Evolutionary conservation across 1,284 basidiomycete species (phyloP).

Genomic region (Ustilago trichophora): DNA sequence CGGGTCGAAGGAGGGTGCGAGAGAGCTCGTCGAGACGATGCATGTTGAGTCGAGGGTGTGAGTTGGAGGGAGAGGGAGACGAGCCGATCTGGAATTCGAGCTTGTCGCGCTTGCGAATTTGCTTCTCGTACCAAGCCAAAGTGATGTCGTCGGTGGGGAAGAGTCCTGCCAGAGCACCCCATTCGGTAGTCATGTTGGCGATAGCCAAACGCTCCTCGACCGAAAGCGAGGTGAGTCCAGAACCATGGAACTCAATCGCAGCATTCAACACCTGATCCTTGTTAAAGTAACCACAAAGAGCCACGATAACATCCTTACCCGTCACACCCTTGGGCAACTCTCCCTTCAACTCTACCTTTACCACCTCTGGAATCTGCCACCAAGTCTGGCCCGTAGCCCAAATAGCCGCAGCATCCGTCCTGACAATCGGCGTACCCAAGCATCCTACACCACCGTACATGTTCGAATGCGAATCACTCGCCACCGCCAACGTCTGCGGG

Average conservation of each 20-base stretch:
- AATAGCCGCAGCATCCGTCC: conserved; percentile 88
- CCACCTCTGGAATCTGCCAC: conserved; percentile 98
- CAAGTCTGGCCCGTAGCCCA: conserved; percentile 99
- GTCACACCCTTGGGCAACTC: conserved; percentile 86
- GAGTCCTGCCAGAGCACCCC: conserved; percentile 94
- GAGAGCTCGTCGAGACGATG: conserved; percentile 73
- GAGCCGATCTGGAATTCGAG: conserved; percentile 75
- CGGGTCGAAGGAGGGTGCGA: conserved; percentile 76
- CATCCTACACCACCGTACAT: conserved; percentile 99
- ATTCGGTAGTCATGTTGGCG: conserved; percentile 91
- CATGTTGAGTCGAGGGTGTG: conserved; percentile 86
- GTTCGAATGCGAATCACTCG: conserved; percentile 96
- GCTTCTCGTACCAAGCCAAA: conserved; percentile 86
- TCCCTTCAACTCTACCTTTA: conserved; percentile 91
- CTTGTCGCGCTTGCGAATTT: conserved; percentile 79
- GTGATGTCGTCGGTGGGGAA: conserved; percentile 90
- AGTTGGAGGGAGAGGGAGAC: conserved; percentile 70
- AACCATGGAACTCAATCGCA: conserved; percentile 97
- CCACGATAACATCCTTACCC: conserved; percentile 98
- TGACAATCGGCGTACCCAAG: conserved; percentile 87
- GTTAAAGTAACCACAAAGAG: conserved; percentile 95
- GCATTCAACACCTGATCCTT: conserved; percentile 96
- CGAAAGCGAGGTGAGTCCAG: conserved; percentile 80
- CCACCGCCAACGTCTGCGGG: conserved; percentile 70
- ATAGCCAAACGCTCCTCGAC: conserved; percentile 96